phyloP scores from a whole-genome alignment of 108 stramenopile genomes.

The Pseudonitzschia pungens region DNA sequence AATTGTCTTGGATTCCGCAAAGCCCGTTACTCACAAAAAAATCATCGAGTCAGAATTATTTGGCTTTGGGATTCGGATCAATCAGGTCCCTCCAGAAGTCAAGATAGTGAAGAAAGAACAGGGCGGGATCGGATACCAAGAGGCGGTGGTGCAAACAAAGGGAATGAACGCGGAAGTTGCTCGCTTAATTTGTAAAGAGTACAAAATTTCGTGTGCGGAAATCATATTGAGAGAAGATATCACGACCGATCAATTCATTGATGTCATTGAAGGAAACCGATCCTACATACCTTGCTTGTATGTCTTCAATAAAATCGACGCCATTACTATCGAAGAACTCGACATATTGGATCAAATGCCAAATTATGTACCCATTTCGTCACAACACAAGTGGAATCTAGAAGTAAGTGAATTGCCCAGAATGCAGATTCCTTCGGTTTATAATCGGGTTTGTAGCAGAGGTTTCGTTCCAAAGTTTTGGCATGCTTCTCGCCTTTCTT shows the following conservation, averaged over 20 bases:
- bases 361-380: constrained; percentile 94
- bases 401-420: constrained; percentile 44
- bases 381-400: constrained; percentile 94
- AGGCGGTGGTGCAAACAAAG: constrained; percentile 82
- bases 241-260: constrained; percentile 94
- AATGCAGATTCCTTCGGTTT: constrained; percentile 25
- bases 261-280: constrained; percentile 88
- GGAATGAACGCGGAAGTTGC: constrained; percentile 17
- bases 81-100: constrained; percentile 93
- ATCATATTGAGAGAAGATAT: constrained; percentile 91
- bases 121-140: constrained; percentile 95
- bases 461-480: too few relatives aligned
- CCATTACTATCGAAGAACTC: constrained; percentile 94
- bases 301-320: constrained; percentile 94
- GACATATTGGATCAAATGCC: constrained; percentile 96
- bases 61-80: constrained; percentile 97
- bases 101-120: constrained; percentile 90
- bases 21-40: constrained; percentile 97
- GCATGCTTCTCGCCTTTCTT: too few relatives aligned
- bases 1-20: constrained; percentile 91
- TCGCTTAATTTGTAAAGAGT: constrained; percentile 72
- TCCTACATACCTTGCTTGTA: constrained; percentile 90
- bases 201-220: constrained; percentile 89
- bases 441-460: background rate
- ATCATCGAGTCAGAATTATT: constrained; percentile 96